Evolutionary conservation across 176 grass and related monocot species (phyloP), one percentile per base, ranked within the genome.

Genomic region (Phoenix dactylifera): DNA sequence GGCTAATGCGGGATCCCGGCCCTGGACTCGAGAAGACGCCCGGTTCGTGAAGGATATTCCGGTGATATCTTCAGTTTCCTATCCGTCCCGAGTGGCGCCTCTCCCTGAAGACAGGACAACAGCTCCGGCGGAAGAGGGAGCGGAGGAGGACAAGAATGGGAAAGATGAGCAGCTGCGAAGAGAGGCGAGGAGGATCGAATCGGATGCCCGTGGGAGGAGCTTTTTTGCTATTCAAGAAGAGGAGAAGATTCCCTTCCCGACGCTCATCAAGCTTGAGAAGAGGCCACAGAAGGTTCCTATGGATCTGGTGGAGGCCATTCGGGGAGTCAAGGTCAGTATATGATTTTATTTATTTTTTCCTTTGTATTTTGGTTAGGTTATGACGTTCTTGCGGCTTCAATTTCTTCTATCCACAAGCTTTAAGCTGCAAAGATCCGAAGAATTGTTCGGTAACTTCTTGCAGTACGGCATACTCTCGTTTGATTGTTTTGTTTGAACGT

Each of bases 261-360:
- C 87, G 28, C 70, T 91, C 24, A 88, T 88, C 58, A 71, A 64
- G 5, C 50, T 66, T 32, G 87, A 65, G 52, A 91, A 88, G 76
- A 80, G 69, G 24, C 84, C 66, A 9, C 83, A 88, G 74, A 97
- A 91, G 62, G 84, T 63, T 12, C 44, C 84, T 55, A 74, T 97
- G 72, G 87, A 97, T 80, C 76, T 97, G 18, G 51, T 73, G 24
- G 93, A 97, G 17, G 87, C 93, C 19, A 90, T 97, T 22, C 84
- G 81, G 44, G 67, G 64, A 83, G 74, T 91, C 73, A 91, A 91
- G 93, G 93, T 91, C 39, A 62, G 62, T 22, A 1, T 63, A 32
- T 54, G 4, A 3, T 49, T 53, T 54, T 29, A 51, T 3, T 17
- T 59, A 18, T 61, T 22, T 15, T 57, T 60, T 26, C 54, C n/a